phyloP scores from a whole-genome alignment of 305 asterid species.

The Fraxinus sp. region DNA sequence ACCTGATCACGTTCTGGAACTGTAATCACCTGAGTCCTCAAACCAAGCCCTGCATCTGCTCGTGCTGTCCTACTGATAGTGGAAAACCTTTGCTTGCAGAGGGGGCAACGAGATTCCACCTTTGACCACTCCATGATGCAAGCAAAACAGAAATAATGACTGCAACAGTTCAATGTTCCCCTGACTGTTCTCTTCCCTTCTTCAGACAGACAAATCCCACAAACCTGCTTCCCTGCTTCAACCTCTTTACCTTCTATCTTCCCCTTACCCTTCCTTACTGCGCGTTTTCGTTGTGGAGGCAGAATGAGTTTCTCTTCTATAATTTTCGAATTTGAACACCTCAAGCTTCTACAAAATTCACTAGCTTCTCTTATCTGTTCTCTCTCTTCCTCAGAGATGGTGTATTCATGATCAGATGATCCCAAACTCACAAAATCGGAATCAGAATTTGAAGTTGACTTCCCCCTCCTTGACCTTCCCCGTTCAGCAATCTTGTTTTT shows the following conservation, averaged over 20 bases:
- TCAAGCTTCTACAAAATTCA: slow-evolving; percentile 53
- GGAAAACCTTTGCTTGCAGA: slow-evolving; percentile 87
- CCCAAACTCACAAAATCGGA: slow-evolving; percentile 67
- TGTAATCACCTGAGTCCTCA: slow-evolving; percentile 56
- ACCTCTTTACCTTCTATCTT: slow-evolving; percentile 53
- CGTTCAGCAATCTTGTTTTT: slow-evolving; percentile 37
- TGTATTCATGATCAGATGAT: slow-evolving; percentile 69
- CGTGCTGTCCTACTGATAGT: slow-evolving; percentile 69
- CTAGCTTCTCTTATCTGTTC: slow-evolving; percentile 79
- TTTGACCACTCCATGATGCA: slow-evolving; percentile 99
- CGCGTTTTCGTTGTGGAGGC: slow-evolving; percentile 44
- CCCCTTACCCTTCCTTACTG: slow-evolving; percentile 68
- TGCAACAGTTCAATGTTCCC: slow-evolving; percentile 84
- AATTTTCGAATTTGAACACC: slow-evolving; percentile 47
- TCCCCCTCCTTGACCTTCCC: slow-evolving; percentile 39
- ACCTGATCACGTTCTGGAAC: slow-evolving; percentile 98
- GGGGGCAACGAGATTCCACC: slow-evolving; percentile 96
- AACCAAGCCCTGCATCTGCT: slow-evolving; percentile 54
- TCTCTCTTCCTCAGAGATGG: slow-evolving; percentile 90
- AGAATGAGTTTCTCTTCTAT: slow-evolving; percentile 26
- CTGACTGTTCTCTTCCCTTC: slow-evolving; percentile 80
- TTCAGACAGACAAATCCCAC: slow-evolving; percentile 95
- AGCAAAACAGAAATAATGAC: slow-evolving; percentile 89
- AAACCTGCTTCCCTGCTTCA: slow-evolving; percentile 77
- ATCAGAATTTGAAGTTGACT: slow-evolving; percentile 48